Percentiles rank a stretch among this genome's conserved stretches.
Conservation (phyloP, 805 yeast species). For the Danielia reshetovae region DNA sequence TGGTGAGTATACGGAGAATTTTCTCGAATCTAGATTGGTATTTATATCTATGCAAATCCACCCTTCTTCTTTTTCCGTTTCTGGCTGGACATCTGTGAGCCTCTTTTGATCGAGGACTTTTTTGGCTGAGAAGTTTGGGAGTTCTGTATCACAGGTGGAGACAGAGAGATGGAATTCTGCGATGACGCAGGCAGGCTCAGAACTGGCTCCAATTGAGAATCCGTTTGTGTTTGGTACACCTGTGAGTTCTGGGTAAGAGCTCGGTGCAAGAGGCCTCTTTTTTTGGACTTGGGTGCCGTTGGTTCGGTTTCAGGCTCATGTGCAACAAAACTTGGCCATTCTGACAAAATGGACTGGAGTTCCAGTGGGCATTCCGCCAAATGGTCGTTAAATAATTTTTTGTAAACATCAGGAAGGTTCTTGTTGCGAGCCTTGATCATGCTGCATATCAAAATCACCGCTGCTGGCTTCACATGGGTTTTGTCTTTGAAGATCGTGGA, state of each 20-base stretch:
- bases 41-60: conserved; percentile 49
- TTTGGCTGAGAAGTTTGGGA: conserved; percentile 3
- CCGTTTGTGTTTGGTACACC: too few species aligned
- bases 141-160: too few species aligned
- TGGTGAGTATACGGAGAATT: too few species aligned
- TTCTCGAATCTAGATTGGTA: too few species aligned
- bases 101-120: conserved; percentile 1
- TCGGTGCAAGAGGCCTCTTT: conserved; percentile 4
- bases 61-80: conserved; percentile 43
- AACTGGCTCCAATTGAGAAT: too few species aligned
- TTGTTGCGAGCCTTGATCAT: conserved; percentile 5
- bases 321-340: conserved; percentile 6
- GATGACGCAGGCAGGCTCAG: not conserved
- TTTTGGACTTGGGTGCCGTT: not conserved
- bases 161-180: not conserved
- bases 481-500: too few species aligned
- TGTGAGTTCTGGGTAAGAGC: conserved; percentile 11
- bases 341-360: conserved; percentile 3
- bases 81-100: conserved; percentile 18
- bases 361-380: conserved; percentile 5
- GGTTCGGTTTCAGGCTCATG: not conserved
- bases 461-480: conserved; percentile 2
- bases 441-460: conserved; percentile 7
- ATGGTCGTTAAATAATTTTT: conserved; percentile 5
- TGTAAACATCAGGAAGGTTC: conserved; percentile 2